Percentiles rank a stretch among this genome's conserved stretches.
These are phyloP conservation scores for Castanea mollissima DNA, from an alignment of 306 rosid genomes.

Conservation along the genomic window DNA sequence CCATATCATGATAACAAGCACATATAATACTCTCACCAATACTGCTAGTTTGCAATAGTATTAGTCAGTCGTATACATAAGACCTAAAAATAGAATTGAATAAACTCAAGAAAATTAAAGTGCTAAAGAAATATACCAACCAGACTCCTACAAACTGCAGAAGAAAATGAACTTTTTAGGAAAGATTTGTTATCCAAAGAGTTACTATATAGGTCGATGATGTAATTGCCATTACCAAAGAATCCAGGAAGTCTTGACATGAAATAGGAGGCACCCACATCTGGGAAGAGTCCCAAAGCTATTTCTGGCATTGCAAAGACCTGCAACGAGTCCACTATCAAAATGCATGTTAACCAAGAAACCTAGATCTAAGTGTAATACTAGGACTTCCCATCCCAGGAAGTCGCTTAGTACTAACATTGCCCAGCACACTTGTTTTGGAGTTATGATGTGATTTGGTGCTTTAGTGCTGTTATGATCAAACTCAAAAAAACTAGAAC, in stretches of 20 bases:
- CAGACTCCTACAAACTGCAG: neutral
- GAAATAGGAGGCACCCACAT: slow-evolving; percentile 86
- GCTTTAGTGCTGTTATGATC: no score
- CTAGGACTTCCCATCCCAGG: no score
- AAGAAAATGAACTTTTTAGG: slow-evolving; percentile 7
- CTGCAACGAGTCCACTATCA: slow-evolving; percentile 33
- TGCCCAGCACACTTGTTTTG: no score
- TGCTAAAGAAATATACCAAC: neutral
- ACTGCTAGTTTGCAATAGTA: neutral
- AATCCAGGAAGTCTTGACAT: slow-evolving; percentile 90
- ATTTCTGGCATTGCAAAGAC: slow-evolving; percentile 99
- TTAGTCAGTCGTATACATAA: neutral
- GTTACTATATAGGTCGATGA: slow-evolving; percentile 14
- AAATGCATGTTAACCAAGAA: neutral
- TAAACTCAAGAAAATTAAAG: neutral
- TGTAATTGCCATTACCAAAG: slow-evolving; percentile 57
- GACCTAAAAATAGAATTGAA: neutral
- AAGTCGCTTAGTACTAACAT: no score
- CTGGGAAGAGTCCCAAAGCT: slow-evolving; percentile 91
- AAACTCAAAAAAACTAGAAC: neutral
- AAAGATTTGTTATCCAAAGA: neutral
- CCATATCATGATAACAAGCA: neutral
- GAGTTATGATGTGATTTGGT: no score
- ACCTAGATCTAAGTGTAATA: neutral
- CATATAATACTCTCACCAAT: neutral